Base-by-base conservation (phyloP, 2,329 filamentous ascomycete species). In the Penicillium frequentans region DNA sequence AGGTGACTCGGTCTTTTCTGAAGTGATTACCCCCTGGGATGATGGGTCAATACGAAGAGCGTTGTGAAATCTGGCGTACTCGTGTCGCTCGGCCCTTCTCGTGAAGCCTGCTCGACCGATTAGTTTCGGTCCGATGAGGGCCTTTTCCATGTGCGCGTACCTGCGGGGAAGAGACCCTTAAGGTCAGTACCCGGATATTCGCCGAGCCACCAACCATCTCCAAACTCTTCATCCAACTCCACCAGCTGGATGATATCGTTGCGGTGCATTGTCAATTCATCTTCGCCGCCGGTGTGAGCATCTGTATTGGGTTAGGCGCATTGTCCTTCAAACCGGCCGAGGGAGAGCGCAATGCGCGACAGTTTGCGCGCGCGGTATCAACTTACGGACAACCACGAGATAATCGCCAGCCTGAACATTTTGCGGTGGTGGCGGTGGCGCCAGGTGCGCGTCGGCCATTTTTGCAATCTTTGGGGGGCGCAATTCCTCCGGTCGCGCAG, bases 251-350 rank as follows among this genome's bases (percentile, higher is more conserved):
- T 82, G 64, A 82, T 82, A 67, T 87, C 84, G 47, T 84, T 93
- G 70, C 96, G 96, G 54, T 86, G 81, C 64, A 99, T 82, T 66
- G 86, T 96, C 70, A 99, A 82, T 81, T 99, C 95, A 77, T 99
- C 95, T 56, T 90, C 89, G 75, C 92, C 96, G 65, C 95, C 93
- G 66, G 87, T 81, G 74, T 99, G 98, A 77, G 97, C 92, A 77
- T 99, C 91, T 96, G 64, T n/a, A 45, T 50, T 55, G 46, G 49
- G 52, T 56, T 56, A 58, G 46, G 49, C 54, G 53, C 61, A 59
- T 56, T 53, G 43, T 51, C 53, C 29, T n/a, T 29, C 16, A 24
- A 42, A 29, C 3, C 44, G 19, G 37, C 39, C 52, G 51, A 49
- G 49, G 56, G 46, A 48, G 60, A 35, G 33, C 21, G 55, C 51